Evolutionary conservation across 306 rosid genomes (phyloP).

Genomic region (Cucumis melo): DNA sequence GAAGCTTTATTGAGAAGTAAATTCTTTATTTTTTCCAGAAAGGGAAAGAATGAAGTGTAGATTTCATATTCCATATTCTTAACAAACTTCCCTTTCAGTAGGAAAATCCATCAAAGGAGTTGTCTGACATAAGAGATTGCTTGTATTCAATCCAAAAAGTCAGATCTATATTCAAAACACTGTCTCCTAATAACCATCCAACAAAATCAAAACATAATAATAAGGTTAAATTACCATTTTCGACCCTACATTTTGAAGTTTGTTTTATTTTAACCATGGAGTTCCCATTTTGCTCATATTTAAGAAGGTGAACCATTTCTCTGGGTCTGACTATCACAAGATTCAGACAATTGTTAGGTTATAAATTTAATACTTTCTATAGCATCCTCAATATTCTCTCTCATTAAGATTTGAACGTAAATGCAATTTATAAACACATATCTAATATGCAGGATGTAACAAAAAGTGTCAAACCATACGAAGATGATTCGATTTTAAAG

Average conservation of each 20-base stretch:
- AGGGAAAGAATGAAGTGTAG: not conserved
- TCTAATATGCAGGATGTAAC: not conserved
- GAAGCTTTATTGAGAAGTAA: not conserved
- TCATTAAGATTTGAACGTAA: not conserved
- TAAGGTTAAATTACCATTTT: too few species aligned
- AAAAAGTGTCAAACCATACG: not conserved
- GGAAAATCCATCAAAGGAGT: not conserved
- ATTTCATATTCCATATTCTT: not conserved
- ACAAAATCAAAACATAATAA: not conserved
- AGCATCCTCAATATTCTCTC: not conserved
- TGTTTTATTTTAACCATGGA: too few species aligned
- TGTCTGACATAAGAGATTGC: not conserved
- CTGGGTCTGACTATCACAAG: too few species aligned
- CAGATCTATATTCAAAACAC: not conserved
- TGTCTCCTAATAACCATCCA: not conserved
- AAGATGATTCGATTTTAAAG: not conserved
- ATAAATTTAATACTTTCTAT: not conserved
- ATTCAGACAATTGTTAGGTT: not conserved
- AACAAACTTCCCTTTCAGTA: not conserved
- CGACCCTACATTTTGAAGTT: too few species aligned
- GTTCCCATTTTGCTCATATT: too few species aligned
- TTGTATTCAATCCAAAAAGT: not conserved
- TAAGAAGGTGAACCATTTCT: not conserved
- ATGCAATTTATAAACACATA: not conserved
- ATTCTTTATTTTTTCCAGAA: not conserved